These are phyloP conservation scores for Teratosphaeria zuluensis DNA, from an alignment of 2,329 filamentous ascomycete genomes.

Conservation along the genomic window DNA sequence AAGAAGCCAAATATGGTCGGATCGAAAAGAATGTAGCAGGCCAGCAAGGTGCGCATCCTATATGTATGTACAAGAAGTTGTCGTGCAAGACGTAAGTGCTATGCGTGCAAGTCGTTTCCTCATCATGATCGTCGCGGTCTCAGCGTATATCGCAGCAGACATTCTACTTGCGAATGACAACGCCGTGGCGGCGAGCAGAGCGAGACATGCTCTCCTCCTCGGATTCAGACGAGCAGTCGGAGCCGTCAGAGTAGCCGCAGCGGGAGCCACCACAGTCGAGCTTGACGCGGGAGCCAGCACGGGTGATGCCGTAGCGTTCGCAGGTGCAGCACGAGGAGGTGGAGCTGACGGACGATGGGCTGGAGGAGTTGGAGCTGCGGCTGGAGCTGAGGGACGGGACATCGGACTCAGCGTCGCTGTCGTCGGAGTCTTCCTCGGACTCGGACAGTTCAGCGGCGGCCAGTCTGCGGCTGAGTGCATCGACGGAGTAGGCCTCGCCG, in stretches of 20 bases:
- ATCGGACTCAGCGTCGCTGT: conserved; percentile 29
- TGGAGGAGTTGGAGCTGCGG: conserved; percentile 58
- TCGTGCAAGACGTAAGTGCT: neutral
- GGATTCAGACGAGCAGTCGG: conserved; percentile 58
- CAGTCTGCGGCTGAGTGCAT: conserved; percentile 61
- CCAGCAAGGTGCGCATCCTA: neutral
- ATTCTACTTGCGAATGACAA: conserved; percentile 29
- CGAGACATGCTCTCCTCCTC: conserved; percentile 40
- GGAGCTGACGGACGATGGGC: conserved; percentile 45
- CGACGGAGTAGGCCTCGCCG: conserved; percentile 69
- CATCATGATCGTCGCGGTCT: conserved; percentile 1
- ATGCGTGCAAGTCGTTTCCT: neutral
- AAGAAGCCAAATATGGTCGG: conserved; percentile 4
- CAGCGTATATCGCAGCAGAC: neutral
- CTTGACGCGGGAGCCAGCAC: conserved; percentile 81
- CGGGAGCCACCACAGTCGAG: conserved; percentile 86
- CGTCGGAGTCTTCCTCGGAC: conserved; percentile 23
- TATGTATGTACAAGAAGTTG: conserved; percentile 3
- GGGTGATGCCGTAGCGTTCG: conserved; percentile 93
- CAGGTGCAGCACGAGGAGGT: conserved; percentile 64
- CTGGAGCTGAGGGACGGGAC: conserved; percentile 55
- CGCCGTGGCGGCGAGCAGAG: conserved; percentile 37
- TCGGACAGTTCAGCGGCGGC: conserved; percentile 43
- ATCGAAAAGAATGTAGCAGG: conserved; percentile 1
- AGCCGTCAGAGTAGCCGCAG: conserved; percentile 68